Evolutionary conservation across 352 stramenopile species (phyloP).

Genomic region (Pythium biforme): DNA sequence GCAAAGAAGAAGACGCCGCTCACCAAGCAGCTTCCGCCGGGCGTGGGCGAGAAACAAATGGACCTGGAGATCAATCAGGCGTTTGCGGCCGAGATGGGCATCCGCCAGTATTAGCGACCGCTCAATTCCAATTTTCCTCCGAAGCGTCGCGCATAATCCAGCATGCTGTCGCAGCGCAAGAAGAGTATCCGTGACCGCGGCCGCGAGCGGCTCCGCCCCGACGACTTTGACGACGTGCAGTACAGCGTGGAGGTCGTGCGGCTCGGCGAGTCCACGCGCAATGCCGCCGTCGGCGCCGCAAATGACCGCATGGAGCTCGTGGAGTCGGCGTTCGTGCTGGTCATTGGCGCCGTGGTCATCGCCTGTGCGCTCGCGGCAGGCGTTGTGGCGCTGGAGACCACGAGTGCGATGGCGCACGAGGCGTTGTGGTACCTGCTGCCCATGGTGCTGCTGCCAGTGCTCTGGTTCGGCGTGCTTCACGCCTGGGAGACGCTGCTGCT

Average conservation of each 20-base stretch:
- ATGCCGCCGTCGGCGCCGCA: slow-evolving; percentile 6
- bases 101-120: slow-evolving; percentile 35
- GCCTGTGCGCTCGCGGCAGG: slow-evolving; percentile 38
- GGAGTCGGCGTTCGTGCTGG: slow-evolving; percentile 36
- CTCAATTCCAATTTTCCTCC: not conserved
- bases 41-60: slow-evolving; percentile 42
- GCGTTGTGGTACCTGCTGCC: slow-evolving; percentile 41
- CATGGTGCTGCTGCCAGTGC: slow-evolving; percentile 48
- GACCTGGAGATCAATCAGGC: slow-evolving; percentile 70
- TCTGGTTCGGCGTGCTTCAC: slow-evolving; percentile 46
- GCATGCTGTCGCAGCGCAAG: slow-evolving; percentile 29
- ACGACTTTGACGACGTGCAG: slow-evolving; percentile 65
- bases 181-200: not conserved
- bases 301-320: slow-evolving; percentile 31
- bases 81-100: slow-evolving; percentile 61
- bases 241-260: slow-evolving; percentile 64
- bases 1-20: slow-evolving; percentile 66
- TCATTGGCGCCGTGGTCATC: slow-evolving; percentile 27
- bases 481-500: slow-evolving; percentile 43
- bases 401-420: slow-evolving; percentile 34
- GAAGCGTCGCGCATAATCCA: slow-evolving; percentile 13
- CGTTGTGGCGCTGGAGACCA: slow-evolving; percentile 30
- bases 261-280: slow-evolving; percentile 20
- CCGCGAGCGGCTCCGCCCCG: slow-evolving; percentile 34
- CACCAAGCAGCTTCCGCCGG: slow-evolving; percentile 45